phyloP scores from a whole-genome alignment of 2,329 filamentous ascomycete species.

The Fusarium verticillioides region DNA sequence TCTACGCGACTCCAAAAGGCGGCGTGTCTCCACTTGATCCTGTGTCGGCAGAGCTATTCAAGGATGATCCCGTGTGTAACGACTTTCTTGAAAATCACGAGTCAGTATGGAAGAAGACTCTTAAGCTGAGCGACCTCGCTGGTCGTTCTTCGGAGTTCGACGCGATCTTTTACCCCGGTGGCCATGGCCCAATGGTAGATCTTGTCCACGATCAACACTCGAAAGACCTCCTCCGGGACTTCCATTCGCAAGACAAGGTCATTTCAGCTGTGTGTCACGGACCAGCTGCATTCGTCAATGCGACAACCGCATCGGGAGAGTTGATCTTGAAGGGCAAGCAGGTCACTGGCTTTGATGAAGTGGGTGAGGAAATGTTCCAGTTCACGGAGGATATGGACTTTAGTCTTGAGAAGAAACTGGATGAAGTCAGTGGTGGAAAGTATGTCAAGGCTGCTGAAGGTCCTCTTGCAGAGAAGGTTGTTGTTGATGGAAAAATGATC shows the following conservation, averaged over 20 bases:
- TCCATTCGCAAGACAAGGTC: neutral
- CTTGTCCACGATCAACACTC: neutral
- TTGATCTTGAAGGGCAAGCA: neutral
- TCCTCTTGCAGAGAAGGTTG: neutral
- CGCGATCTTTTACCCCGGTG: neutral
- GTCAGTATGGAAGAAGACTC: neutral
- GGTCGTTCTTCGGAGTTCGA: neutral
- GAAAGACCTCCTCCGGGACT: neutral
- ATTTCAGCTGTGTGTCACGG: neutral
- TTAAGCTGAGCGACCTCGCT: neutral
- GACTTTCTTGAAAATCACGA: neutral
- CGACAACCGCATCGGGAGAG: neutral
- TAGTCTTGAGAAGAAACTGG: neutral
- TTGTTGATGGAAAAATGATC: constrained; percentile 2
- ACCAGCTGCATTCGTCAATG: neutral
- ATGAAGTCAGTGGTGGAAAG: neutral
- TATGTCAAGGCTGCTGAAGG: neutral
- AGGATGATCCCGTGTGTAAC: neutral
- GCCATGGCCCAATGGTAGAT: neutral
- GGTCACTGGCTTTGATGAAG: neutral
- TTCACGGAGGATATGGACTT: neutral
- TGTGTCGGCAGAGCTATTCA: neutral
- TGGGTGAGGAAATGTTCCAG: neutral
- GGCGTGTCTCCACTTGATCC: constrained; percentile 1
- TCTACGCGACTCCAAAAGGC: neutral